These are phyloP conservation scores for Thymus mandschuricus DNA, from an alignment of 257 asterid species.

Conservation along the genomic window DNA sequence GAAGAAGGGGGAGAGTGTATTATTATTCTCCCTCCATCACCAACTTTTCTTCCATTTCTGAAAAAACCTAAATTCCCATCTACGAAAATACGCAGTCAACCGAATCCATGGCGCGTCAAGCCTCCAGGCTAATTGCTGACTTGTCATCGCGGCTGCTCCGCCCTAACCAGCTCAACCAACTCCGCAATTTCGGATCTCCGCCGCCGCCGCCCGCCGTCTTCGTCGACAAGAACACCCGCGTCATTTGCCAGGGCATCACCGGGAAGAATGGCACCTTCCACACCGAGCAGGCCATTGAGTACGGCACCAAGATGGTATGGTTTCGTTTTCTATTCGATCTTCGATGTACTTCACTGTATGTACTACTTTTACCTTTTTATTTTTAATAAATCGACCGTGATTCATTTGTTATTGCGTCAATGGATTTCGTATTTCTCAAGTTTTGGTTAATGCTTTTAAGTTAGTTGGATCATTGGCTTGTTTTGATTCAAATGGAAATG, in stretches of 20 bases:
- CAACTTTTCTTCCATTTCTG: constrained; percentile 18
- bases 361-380: not conserved
- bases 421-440: not conserved
- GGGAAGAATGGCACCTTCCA: constrained; percentile 96
- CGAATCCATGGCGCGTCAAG: constrained; percentile 73
- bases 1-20: not conserved
- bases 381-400: not conserved
- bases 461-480: not conserved
- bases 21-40: constrained; percentile 1
- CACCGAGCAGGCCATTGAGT: constrained; percentile 95
- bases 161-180: constrained; percentile 55
- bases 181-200: constrained; percentile 75
- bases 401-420: not conserved
- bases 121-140: constrained; percentile 60
- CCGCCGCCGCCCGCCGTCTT: constrained; percentile 85
- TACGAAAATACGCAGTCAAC: constrained; percentile 17
- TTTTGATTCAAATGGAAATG: not conserved
- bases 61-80: constrained; percentile 13
- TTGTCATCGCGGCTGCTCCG: constrained; percentile 54
- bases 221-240: constrained; percentile 92
- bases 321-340: not conserved
- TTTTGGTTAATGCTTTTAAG: not conserved
- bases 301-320: constrained; percentile 89
- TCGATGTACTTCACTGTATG: not conserved
- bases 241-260: constrained; percentile 92